These are phyloP conservation scores for Linum tenue DNA, from an alignment of 345 rosid genomes.

Conservation along the genomic window DNA sequence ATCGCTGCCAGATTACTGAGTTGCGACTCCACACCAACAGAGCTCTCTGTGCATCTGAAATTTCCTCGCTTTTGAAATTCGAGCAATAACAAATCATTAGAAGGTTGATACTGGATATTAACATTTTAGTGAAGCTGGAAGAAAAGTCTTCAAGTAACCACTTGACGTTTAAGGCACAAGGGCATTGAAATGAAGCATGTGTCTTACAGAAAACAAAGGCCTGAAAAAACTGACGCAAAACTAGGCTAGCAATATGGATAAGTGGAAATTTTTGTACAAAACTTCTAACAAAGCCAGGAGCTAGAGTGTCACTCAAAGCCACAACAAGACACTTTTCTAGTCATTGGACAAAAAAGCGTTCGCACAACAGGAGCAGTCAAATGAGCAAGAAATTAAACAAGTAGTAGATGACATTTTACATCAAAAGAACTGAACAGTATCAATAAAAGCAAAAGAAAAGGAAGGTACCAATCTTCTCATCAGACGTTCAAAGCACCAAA, in stretches of 20 bases:
- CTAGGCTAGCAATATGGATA: too few relatives aligned
- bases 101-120: constrained; percentile 13
- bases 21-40: constrained; percentile 91
- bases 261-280: too few relatives aligned
- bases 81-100: constrained; percentile 27
- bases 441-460: constrained; percentile 3
- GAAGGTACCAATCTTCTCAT: constrained; percentile 88
- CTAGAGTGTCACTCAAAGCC: too few relatives aligned
- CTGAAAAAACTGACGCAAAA: too few relatives aligned
- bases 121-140: background rate
- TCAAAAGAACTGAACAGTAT: background rate
- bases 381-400: background rate
- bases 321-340: too few relatives aligned
- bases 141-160: too few relatives aligned
- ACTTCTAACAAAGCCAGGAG: too few relatives aligned
- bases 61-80: constrained; percentile 65
- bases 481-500: constrained; percentile 96
- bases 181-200: too few relatives aligned
- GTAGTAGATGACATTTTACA: background rate
- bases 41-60: constrained; percentile 78
- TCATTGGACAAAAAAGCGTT: background rate
- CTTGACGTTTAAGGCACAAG: too few relatives aligned
- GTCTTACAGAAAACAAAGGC: too few relatives aligned
- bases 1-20: constrained; percentile 75
- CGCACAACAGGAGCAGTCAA: background rate